A percentile compares a stretch with the other conserved stretches of the same genome.
Conservation (phyloP, 768 basidiomycete species). For the Pleurotus platypus region DNA sequence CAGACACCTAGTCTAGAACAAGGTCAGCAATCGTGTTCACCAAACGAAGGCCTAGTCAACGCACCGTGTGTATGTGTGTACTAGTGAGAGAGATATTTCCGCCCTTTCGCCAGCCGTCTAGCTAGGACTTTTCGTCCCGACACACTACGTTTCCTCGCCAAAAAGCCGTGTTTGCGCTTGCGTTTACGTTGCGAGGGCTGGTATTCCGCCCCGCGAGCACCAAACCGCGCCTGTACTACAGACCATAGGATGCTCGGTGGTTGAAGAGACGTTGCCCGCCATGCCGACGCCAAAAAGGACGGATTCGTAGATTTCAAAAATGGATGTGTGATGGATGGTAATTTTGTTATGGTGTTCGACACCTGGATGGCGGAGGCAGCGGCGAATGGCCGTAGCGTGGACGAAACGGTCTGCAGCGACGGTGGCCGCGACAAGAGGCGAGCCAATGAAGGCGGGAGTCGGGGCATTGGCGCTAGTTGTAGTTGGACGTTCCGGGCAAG, state of each 20-base stretch:
- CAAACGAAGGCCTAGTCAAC: background rate
- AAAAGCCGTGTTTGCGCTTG: slow-evolving; percentile 91
- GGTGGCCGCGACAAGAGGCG: slow-evolving; percentile 32
- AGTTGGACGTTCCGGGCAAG: background rate
- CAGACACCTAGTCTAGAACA: too few species aligned
- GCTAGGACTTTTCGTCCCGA: slow-evolving; percentile 71
- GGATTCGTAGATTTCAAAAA: slow-evolving; percentile 18
- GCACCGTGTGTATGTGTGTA: slow-evolving; percentile 7
- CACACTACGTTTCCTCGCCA: slow-evolving; percentile 66
- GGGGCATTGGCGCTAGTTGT: slow-evolving; percentile 32
- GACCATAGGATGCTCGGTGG: slow-evolving; percentile 35
- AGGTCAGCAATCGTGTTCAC: too few species aligned
- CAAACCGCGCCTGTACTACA: slow-evolving; percentile 56
- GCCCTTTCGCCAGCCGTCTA: slow-evolving; percentile 70
- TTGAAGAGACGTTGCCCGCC: background rate
- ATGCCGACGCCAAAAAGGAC: slow-evolving; percentile 15
- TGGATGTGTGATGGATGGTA: slow-evolving; percentile 13
- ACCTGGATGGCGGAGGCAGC: background rate
- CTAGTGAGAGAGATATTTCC: slow-evolving; percentile 80
- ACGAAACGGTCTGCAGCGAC: slow-evolving; percentile 18
- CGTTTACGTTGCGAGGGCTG: slow-evolving; percentile 94
- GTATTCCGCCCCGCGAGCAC: slow-evolving; percentile 82
- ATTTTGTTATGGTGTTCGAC: slow-evolving; percentile 10
- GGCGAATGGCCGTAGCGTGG: background rate
- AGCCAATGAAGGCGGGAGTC: slow-evolving; percentile 35